phyloP scores from a whole-genome alignment of 441 rosid species.

The Erodium chrysanthum region DNA sequence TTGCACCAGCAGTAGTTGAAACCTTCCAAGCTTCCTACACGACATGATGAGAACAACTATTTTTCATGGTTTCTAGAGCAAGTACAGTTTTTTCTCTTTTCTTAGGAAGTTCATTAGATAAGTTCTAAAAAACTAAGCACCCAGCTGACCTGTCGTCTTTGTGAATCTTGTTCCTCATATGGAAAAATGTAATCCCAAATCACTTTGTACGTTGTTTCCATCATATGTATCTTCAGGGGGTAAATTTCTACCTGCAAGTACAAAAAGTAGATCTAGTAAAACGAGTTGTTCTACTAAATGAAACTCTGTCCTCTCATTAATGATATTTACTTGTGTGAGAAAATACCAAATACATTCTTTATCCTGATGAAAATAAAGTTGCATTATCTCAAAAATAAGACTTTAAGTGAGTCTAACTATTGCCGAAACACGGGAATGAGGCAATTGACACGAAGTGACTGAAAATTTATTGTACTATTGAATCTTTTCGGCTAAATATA shows the following conservation, averaged over 20 bases:
- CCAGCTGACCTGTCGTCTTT: conserved; percentile 67
- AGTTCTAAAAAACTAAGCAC: conserved; percentile 15
- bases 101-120: conserved; percentile 5
- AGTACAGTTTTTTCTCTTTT: not conserved
- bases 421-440: not conserved
- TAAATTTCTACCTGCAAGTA: conserved; percentile 73
- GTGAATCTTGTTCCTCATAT: conserved; percentile 94
- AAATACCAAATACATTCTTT: conserved; percentile 2
- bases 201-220: conserved; percentile 88
- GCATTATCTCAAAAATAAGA: conserved; percentile 7
- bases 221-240: conserved; percentile 90
- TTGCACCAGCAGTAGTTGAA: conserved; percentile 81
- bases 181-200: conserved; percentile 97
- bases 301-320: no score
- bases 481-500: not conserved
- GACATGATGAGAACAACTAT: conserved; percentile 19
- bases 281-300: no score
- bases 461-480: not conserved
- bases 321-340: conserved; percentile 9
- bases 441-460: not conserved
- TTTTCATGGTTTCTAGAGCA: conserved; percentile 1
- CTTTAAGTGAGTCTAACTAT: not conserved
- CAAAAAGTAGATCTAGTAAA: no score
- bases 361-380: conserved; percentile 5
- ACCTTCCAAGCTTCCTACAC: conserved; percentile 94